Conservation (phyloP, 352 stramenopile species). For the Paralagenidium karlingii region DNA sequence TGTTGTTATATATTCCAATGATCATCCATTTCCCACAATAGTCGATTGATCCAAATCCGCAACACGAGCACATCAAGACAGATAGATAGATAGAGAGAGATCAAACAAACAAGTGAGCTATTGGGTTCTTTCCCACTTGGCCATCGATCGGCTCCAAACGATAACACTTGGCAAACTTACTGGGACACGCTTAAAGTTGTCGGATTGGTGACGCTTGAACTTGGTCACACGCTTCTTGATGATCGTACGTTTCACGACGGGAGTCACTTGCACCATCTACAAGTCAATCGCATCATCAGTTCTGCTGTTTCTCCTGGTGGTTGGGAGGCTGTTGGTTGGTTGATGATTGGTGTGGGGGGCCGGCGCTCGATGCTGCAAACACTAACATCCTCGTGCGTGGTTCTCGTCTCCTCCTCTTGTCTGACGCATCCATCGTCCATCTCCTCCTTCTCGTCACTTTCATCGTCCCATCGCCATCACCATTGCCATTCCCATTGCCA, state of each 20-base stretch:
- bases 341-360: too few relatives aligned
- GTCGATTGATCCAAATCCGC: background rate
- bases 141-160: background rate
- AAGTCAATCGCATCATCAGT: too few relatives aligned
- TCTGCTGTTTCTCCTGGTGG: too few relatives aligned
- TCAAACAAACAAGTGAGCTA: too few relatives aligned
- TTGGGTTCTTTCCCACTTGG: background rate
- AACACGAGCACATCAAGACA: background rate
- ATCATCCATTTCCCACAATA: background rate
- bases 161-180: slow-evolving; percentile 39
- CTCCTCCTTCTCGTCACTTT: too few relatives aligned
- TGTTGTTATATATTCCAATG: slow-evolving; percentile 6
- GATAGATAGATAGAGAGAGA: slow-evolving; percentile 1
- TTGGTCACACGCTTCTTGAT: slow-evolving; percentile 99
- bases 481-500: too few relatives aligned
- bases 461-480: too few relatives aligned
- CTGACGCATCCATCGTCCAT: too few relatives aligned
- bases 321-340: too few relatives aligned
- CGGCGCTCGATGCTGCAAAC: too few relatives aligned
- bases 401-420: too few relatives aligned
- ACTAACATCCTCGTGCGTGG: too few relatives aligned
- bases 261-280: slow-evolving; percentile 87
- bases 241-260: slow-evolving; percentile 85
- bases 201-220: slow-evolving; percentile 98
- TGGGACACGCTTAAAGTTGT: slow-evolving; percentile 97